Conservation (phyloP, 371 early-diverging fungal genomes). For the Apophysomyces trapeziformis region DNA sequence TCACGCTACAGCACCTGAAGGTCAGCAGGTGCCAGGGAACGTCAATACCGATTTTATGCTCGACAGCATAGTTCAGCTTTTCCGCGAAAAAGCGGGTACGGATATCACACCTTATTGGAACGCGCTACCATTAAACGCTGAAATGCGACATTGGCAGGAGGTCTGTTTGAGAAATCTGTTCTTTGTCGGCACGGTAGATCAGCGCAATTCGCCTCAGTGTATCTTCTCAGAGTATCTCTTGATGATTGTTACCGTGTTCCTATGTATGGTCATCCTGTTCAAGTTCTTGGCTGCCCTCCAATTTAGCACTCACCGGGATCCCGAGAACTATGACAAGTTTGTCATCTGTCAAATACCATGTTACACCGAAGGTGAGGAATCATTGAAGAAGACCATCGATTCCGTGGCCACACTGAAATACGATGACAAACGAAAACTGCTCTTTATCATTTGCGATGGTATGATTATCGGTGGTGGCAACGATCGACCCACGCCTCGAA, state of each 20-base stretch:
- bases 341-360: constrained; percentile 85
- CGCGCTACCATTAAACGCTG: constrained; percentile 33
- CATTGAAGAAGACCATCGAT: constrained; percentile 84
- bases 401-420: constrained; percentile 82
- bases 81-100: constrained; percentile 59
- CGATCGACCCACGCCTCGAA: constrained; percentile 90
- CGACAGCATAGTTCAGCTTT: constrained; percentile 57
- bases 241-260: constrained; percentile 71
- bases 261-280: constrained; percentile 83
- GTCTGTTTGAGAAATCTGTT: constrained; percentile 79
- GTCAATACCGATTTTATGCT: constrained; percentile 48
- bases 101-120: constrained; percentile 68
- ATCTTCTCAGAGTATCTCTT: constrained; percentile 85
- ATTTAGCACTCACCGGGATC: constrained; percentile 68
- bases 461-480: constrained; percentile 91
- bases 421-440: constrained; percentile 88
- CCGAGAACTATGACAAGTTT: constrained; percentile 84
- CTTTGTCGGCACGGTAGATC: constrained; percentile 86
- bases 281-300: constrained; percentile 90
- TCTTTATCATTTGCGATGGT: constrained; percentile 83
- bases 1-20: constrained; percentile 23
- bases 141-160: constrained; percentile 34
- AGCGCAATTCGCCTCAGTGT: constrained; percentile 76
- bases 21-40: constrained; percentile 22
- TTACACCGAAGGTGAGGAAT: constrained; percentile 94